Evolutionary conservation across 176 grass and related monocot species (phyloP).

Genomic region (Secale cereale): DNA sequence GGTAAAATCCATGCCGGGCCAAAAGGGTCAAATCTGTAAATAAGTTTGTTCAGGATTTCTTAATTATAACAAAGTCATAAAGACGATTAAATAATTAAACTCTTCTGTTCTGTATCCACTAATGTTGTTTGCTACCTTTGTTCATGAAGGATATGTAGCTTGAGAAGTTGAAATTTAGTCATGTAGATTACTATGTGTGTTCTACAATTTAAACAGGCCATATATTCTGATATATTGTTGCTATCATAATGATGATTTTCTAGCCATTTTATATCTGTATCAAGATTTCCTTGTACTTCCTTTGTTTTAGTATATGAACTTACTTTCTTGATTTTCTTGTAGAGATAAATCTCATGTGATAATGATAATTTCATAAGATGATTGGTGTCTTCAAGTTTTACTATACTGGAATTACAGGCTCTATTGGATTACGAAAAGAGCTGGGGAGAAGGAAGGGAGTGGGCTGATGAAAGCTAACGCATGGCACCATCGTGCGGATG

Average conservation of each 20-base stretch:
- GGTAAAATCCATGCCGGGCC: neutral
- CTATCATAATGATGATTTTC: neutral
- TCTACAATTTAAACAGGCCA: neutral
- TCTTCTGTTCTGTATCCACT: neutral
- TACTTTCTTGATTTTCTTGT: slow-evolving; percentile 13
- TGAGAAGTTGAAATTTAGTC: slow-evolving; percentile 11
- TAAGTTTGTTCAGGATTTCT: neutral
- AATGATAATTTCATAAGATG: neutral
- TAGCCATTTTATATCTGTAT: neutral
- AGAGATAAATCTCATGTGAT: neutral
- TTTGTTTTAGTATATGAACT: slow-evolving; percentile 20
- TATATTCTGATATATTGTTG: neutral
- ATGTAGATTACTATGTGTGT: neutral
- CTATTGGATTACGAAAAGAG: slow-evolving; percentile 89
- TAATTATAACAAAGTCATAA: neutral
- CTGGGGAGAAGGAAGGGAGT: slow-evolving; percentile 91
- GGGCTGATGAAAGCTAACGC: slow-evolving; percentile 96
- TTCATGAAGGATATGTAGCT: neutral
- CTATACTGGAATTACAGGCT: slow-evolving; percentile 45
- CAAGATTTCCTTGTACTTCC: neutral
- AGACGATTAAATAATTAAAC: neutral
- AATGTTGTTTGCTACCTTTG: slow-evolving; percentile 2
- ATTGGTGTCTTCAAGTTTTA: slow-evolving; percentile 12
- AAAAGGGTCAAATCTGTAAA: neutral
- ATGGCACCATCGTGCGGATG: slow-evolving; percentile 93